Conservation (phyloP, 768 basidiomycete genomes). For the Leccinum uliginosum region DNA sequence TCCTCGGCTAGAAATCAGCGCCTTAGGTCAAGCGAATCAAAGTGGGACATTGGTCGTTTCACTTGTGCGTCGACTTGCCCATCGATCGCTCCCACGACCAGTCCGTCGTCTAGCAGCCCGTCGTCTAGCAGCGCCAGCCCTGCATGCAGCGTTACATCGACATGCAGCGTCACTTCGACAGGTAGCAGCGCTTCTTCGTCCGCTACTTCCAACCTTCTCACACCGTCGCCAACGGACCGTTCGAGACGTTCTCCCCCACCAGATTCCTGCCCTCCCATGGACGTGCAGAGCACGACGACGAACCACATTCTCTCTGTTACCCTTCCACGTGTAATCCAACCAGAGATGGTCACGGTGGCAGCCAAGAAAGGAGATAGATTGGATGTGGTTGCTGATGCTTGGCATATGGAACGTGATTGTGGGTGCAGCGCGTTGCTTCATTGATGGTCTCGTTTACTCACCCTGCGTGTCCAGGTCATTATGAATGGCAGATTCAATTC, state of each 20-base stretch:
- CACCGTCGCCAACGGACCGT: constrained; percentile 29
- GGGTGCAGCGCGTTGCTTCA: constrained; percentile 25
- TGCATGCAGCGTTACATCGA: constrained; percentile 24
- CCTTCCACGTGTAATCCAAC: constrained; percentile 44
- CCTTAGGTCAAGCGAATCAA: constrained; percentile 21
- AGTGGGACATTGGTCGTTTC: constrained; percentile 28
- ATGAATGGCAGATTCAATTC: constrained; percentile 58
- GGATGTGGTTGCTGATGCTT: constrained; percentile 56
- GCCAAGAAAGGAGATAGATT: constrained; percentile 57
- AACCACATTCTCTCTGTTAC: constrained; percentile 45
- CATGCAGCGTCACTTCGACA: constrained; percentile 16
- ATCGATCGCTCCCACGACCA: constrained; percentile 22
- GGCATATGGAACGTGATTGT: constrained; percentile 60
- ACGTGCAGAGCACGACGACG: constrained; percentile 36
- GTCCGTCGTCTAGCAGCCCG: constrained; percentile 20
- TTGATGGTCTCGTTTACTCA: constrained; percentile 3
- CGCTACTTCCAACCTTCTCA: constrained; percentile 13
- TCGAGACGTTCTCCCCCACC: constrained; percentile 29
- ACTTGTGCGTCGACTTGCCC: constrained; percentile 27
- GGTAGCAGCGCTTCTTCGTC: constrained; percentile 12
- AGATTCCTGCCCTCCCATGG: constrained; percentile 40
- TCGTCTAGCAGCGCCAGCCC: constrained; percentile 24
- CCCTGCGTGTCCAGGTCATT: constrained; percentile 41
- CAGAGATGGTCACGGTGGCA: constrained; percentile 63
- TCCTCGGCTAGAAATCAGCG: constrained; percentile 27